phyloP scores from a whole-genome alignment of 202 grass and related monocot genomes.

The Setaria italica region DNA sequence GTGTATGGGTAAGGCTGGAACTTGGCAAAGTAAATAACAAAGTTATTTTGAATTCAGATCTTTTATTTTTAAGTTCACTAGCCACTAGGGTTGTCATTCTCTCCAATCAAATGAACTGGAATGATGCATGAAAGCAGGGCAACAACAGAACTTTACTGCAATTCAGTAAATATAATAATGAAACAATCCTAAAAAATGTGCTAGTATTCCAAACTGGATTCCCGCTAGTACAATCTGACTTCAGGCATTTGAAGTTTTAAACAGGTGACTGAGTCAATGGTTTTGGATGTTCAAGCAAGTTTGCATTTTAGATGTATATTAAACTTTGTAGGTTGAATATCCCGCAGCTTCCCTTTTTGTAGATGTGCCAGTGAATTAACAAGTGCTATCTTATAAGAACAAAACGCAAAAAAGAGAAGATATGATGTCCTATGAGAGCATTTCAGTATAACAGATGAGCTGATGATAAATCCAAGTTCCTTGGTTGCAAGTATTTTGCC shows the following conservation, averaged over 20 bases:
- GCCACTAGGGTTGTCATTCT: background rate
- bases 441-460: background rate
- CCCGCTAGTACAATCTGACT: background rate
- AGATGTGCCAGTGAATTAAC: too few relatives aligned
- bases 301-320: conserved; percentile 1
- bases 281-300: conserved; percentile 5
- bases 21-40: conserved; percentile 11
- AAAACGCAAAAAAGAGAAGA: background rate
- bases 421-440: background rate
- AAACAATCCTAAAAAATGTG: background rate
- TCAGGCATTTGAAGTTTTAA: background rate
- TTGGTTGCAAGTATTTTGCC: background rate
- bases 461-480: background rate
- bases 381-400: background rate
- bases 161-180: conserved; percentile 3
- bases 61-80: background rate
- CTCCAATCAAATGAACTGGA: conserved; percentile 7
- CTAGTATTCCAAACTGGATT: conserved; percentile 2
- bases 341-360: too few relatives aligned
- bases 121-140: background rate
- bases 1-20: background rate
- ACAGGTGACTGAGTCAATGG: background rate
- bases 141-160: conserved; percentile 3
- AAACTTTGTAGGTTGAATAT: background rate
- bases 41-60: background rate